Evolutionary conservation across 208 protist genomes (phyloP).

Genomic region (Acanthamoeba royreba): DNA sequence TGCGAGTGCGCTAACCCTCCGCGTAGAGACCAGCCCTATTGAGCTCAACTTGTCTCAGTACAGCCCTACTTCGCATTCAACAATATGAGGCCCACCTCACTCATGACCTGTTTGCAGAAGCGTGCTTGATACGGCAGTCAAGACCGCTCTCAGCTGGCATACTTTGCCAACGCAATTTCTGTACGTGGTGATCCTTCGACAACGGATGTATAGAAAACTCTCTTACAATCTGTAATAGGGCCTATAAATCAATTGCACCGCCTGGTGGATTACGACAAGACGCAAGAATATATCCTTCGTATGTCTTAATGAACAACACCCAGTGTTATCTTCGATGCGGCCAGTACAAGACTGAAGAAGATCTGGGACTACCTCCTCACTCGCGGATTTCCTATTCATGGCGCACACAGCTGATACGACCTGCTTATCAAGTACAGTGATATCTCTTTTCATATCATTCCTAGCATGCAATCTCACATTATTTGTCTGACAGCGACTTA

Average conservation of each 20-base stretch:
- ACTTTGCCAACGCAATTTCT: neutral
- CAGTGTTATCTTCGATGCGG: neutral
- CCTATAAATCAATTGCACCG: too few relatives aligned
- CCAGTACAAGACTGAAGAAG: neutral
- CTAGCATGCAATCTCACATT: neutral
- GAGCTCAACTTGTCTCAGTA: constrained; percentile 25
- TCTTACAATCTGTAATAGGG: too few relatives aligned
- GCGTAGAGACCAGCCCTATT: neutral
- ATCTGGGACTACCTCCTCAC: neutral
- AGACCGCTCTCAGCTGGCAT: neutral
- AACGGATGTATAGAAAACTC: too few relatives aligned
- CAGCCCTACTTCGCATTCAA: too few relatives aligned
- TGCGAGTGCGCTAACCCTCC: neutral
- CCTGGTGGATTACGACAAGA: too few relatives aligned
- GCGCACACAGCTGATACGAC: neutral
- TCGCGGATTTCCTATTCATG: neutral
- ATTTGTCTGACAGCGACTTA: neutral
- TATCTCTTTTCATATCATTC: neutral
- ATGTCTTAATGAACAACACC: neutral
- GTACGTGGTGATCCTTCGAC: too few relatives aligned
- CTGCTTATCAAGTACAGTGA: neutral
- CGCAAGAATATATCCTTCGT: neutral
- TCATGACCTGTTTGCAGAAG: neutral
- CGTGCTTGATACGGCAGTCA: neutral
- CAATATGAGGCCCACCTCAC: too few relatives aligned